phyloP scores from a whole-genome alignment of 2,329 filamentous ascomycete genomes.

The Samsoniella hepiali region DNA sequence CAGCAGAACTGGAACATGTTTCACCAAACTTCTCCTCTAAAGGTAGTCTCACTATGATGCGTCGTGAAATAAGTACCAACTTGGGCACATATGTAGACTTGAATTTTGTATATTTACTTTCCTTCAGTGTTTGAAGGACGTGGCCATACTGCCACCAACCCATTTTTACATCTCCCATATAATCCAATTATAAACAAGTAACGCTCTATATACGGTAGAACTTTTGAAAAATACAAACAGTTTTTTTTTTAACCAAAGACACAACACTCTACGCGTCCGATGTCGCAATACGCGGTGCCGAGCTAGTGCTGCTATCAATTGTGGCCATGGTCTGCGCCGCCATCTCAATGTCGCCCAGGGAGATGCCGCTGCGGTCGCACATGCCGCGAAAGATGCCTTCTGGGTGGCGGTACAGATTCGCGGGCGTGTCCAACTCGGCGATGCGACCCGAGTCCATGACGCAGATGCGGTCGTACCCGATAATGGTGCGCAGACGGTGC shows the following conservation, averaged over 20 bases:
- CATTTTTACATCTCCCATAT: background rate
- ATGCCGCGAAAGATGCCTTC: constrained; percentile 82
- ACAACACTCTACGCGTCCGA: background rate
- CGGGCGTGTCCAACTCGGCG: constrained; percentile 78
- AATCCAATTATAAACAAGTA: background rate
- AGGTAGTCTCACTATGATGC: too few species aligned
- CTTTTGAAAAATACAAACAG: too few species aligned
- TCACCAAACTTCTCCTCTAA: too few species aligned
- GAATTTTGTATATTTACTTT: background rate
- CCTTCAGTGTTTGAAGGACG: background rate
- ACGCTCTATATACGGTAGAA: background rate
- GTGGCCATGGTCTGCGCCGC: constrained; percentile 33
- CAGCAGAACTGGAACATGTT: too few species aligned
- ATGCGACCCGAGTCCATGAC: constrained; percentile 92
- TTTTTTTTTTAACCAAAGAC: background rate
- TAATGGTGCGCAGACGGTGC: constrained; percentile 86
- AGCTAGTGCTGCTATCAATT: constrained; percentile 9
- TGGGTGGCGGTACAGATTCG: constrained; percentile 63
- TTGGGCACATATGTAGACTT: background rate
- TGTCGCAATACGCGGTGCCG: constrained; percentile 1
- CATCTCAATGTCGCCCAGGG: constrained; percentile 49
- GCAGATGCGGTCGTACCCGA: constrained; percentile 91
- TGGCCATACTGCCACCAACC: background rate
- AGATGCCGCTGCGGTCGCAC: constrained; percentile 84
- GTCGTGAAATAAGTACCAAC: too few species aligned